A percentile compares a stretch with the other conserved stretches of the same genome.
phyloP scores from a whole-genome alignment of 2,329 filamentous ascomycete species.

The Ceratocystis albifundus region DNA sequence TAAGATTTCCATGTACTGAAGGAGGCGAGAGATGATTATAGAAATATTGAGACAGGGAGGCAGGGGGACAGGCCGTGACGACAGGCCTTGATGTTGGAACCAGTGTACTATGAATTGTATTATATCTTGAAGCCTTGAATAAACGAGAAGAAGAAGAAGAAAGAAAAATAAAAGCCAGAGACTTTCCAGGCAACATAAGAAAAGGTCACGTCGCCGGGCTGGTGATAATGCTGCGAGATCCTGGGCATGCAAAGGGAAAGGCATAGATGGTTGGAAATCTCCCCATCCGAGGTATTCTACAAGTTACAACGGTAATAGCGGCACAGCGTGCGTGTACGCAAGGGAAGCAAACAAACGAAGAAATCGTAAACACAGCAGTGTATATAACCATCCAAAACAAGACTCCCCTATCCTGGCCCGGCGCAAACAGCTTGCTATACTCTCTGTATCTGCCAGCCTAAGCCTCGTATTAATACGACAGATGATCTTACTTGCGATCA shows the following conservation, averaged over 20 bases:
- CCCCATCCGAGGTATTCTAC: neutral
- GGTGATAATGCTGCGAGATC: too few relatives aligned
- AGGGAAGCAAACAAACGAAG: neutral
- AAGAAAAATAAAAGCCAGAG: neutral
- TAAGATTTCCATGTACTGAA: constrained; percentile 26
- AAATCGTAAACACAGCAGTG: constrained; percentile 13
- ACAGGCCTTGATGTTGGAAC: neutral
- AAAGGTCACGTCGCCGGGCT: neutral
- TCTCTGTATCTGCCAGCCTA: constrained; percentile 7
- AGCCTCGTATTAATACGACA: neutral
- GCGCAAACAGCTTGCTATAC: neutral
- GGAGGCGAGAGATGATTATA: neutral
- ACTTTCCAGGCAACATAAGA: neutral
- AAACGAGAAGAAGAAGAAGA: neutral
- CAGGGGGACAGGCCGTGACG: neutral
- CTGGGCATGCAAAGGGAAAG: too few relatives aligned
- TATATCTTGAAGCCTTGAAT: constrained; percentile 13
- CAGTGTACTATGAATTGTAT: constrained; percentile 21
- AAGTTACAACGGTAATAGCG: neutral
- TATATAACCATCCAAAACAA: constrained; percentile 16
- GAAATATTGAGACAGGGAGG: neutral
- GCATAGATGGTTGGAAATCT: neutral
- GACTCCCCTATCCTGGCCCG: neutral
- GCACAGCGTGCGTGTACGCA: neutral
- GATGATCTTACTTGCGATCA: neutral